These are phyloP conservation scores for Suillus variegatus DNA, from an alignment of 768 basidiomycete species.

Conservation along the genomic window DNA sequence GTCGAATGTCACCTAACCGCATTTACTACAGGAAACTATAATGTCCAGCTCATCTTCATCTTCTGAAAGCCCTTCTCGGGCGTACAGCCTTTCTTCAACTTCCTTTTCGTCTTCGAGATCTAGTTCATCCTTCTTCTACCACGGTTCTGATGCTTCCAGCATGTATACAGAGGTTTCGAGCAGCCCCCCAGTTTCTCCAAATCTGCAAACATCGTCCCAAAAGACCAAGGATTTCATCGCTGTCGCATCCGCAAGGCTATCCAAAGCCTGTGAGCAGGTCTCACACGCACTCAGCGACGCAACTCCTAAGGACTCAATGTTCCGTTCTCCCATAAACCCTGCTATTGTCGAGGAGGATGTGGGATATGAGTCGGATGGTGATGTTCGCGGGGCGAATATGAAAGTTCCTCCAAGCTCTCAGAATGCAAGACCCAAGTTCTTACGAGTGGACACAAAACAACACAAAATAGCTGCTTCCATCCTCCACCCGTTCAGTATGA, in stretches of 20 bases:
- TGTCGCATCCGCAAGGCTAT: constrained; percentile 16
- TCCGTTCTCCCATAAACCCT: neutral
- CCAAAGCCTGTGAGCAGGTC: constrained; percentile 1
- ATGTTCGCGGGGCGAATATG: constrained; percentile 8
- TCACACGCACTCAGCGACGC: neutral
- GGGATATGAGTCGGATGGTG: constrained; percentile 28
- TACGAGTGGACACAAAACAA: constrained; percentile 27
- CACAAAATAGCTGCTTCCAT: constrained; percentile 27
- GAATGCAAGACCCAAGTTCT: constrained; percentile 16
- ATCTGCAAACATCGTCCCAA: neutral
- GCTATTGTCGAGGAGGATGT: constrained; percentile 17
- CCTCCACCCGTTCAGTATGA: constrained; percentile 4
- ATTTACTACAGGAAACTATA: neutral
- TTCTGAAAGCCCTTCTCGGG: neutral
- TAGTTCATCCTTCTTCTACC: constrained; percentile 14
- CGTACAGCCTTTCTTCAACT: neutral
- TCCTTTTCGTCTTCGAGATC: constrained; percentile 4
- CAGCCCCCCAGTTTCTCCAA: constrained; percentile 23
- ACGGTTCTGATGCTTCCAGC: constrained; percentile 18
- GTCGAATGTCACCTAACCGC: neutral
- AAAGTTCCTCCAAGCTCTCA: neutral
- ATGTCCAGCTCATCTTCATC: neutral
- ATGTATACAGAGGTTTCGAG: constrained; percentile 16
- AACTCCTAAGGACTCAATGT: constrained; percentile 9
- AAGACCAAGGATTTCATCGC: constrained; percentile 15